Evolutionary conservation across 2,329 filamentous ascomycete genomes (phyloP), one percentile per base, ranked within the genome.

Genomic region (Talaromyces sp.): DNA sequence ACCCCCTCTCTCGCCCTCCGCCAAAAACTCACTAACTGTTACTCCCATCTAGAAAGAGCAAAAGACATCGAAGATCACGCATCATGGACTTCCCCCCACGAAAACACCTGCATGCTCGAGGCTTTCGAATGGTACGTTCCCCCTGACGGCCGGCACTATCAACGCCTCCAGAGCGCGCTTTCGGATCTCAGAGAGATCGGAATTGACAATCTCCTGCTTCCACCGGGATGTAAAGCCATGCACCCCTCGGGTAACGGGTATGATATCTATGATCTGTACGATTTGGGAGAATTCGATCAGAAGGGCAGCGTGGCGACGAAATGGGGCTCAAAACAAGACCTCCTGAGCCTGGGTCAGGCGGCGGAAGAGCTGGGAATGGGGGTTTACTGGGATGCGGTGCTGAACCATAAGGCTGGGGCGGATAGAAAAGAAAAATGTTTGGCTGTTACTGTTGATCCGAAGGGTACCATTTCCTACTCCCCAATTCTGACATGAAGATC

Each of bases 51-150:
- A 73, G 71, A 73, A 21, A 60, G 66, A 25, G 67, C 67, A 23
- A 63, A 67, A 31, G 28, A 67, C 40, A 65, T 69, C n/a, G 68
- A 72, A 59, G 64, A 72, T 39, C 58, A 67, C 9, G 64, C 69
- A 39, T 73, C 73, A 65, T 75, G 73, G 73, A 65, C 68, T 55
- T 67, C 69, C 4, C 67, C 70, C 9, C 71, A 76, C 50, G 50
- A 57, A 18, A 77, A 77, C 54, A 52, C 63, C 16, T 83, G 85
- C 58, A 84, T 91, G 76, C 82, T 91, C 67, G 87, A 91, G 73
- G 85, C 81, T 12, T 91, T 90, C 71, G 88, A 91, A 77, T 91
- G 88, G 88, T 86, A 91, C 70, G 81, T 86, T 4, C 86, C 86
- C 2, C 81, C 82, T 48, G 83, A 87, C 66, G 74, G 82, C 59